A percentile compares a stretch with the other conserved stretches of the same genome.
Conservation (phyloP, 2,329 filamentous ascomycete species). For the Penicillium griseofulvum region DNA sequence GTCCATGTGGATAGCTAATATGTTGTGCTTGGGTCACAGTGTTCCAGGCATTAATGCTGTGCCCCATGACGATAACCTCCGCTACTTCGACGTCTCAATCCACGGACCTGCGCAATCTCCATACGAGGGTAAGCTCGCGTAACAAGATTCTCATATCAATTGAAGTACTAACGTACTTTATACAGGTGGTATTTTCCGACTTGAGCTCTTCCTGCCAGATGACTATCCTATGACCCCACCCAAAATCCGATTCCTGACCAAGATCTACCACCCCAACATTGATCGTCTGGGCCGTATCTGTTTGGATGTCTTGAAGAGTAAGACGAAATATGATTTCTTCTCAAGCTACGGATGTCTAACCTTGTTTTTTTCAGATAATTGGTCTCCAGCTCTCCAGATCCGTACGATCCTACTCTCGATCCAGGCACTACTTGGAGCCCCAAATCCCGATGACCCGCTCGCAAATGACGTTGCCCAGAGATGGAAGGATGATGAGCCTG, state of each 20-base stretch:
- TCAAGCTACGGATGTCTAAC: constrained; percentile 1
- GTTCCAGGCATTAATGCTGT: constrained; percentile 94
- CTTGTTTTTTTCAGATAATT: constrained; percentile 68
- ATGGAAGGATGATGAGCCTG: constrained; percentile 95
- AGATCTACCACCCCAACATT: constrained; percentile 99
- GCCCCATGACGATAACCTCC: constrained; percentile 93
- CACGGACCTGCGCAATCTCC: constrained; percentile 88
- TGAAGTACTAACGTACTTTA: constrained; percentile 6
- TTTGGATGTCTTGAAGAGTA: constrained; percentile 95
- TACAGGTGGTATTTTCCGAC: constrained; percentile 81
- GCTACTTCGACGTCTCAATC: constrained; percentile 98
- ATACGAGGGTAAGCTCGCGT: constrained; percentile 69
- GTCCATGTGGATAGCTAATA: neutral
- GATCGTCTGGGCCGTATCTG: constrained; percentile 97
- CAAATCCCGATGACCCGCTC: constrained; percentile 97
- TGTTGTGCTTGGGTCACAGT: constrained; percentile 48
- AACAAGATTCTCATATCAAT: neutral
- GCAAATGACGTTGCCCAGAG: constrained; percentile 96
- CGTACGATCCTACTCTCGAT: constrained; percentile 98
- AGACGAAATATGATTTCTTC: constrained; percentile 26
- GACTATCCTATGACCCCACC: constrained; percentile 99
- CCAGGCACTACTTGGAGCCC: constrained; percentile 90
- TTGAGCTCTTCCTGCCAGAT: constrained; percentile 95
- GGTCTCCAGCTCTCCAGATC: constrained; percentile 97
- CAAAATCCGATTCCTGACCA: constrained; percentile 97